A percentile compares a stretch with the other conserved stretches of the same genome.
phyloP scores from a whole-genome alignment of 2,329 filamentous ascomycete genomes.

The Claviceps monticola region DNA sequence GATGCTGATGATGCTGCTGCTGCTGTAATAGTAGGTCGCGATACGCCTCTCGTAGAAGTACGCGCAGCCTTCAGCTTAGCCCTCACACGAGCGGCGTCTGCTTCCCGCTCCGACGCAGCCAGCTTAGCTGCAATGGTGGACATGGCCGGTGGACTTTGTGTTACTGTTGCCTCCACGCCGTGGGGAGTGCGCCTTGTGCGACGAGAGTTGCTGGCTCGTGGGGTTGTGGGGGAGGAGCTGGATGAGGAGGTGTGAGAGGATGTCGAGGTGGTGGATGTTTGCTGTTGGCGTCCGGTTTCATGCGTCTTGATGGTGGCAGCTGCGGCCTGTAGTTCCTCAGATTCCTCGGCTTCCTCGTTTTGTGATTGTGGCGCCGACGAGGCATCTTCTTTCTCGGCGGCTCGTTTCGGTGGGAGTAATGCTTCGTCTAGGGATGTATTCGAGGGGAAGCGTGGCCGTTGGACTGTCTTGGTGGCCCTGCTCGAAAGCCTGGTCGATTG shows the following conservation, averaged over 20 bases:
- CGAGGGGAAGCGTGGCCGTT: conserved; percentile 14
- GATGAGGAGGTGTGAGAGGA: neutral
- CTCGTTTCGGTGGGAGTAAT: conserved; percentile 13
- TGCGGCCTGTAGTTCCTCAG: neutral
- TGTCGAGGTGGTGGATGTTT: neutral
- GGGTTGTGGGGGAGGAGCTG: neutral
- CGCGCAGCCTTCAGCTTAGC: conserved; percentile 46
- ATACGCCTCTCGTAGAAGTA: conserved; percentile 18
- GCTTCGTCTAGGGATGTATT: conserved; percentile 21
- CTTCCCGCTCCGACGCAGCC: conserved; percentile 48
- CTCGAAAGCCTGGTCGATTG: conserved; percentile 3
- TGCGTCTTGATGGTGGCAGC: neutral
- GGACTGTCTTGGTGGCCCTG: neutral
- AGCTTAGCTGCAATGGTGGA: conserved; percentile 49
- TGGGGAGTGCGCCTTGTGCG: neutral
- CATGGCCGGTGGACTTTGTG: conserved; percentile 46
- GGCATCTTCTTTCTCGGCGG: conserved; percentile 6
- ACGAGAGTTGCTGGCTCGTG: neutral
- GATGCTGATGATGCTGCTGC: neutral
- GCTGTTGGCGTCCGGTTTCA: neutral
- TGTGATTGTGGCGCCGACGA: neutral
- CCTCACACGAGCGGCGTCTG: conserved; percentile 47
- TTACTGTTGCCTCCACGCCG: conserved; percentile 12
- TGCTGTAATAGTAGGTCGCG: conserved; percentile 13
- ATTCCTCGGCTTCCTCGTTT: neutral